A percentile compares a stretch with the other conserved stretches of the same genome.
Evolutionary conservation across 306 rosid genomes (phyloP).

Genomic region (Vicia villosa): DNA sequence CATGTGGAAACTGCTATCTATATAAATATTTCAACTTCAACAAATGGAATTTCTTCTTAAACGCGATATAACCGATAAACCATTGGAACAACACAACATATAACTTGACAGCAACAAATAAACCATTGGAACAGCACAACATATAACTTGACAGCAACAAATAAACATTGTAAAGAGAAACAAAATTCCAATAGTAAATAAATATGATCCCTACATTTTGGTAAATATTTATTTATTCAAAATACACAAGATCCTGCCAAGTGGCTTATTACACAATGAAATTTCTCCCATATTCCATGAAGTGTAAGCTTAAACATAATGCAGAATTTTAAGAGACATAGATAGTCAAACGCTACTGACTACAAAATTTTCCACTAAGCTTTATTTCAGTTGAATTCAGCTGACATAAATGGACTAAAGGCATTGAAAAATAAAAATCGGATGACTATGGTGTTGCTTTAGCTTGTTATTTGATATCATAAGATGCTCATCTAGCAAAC

Average conservation of each 20-base stretch:
- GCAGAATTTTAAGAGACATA: background rate
- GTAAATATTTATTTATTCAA: slow-evolving; percentile 13
- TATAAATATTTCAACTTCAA: background rate
- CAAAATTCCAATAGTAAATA: no score
- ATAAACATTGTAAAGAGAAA: no score
- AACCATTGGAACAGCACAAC: no score
- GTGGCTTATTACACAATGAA: slow-evolving; percentile 6
- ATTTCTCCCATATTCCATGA: background rate
- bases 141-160: no score
- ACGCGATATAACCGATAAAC: background rate
- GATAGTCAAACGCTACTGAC: slow-evolving; percentile 1
- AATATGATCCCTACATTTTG: slow-evolving; percentile 20
- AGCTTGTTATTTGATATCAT: no score
- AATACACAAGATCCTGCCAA: slow-evolving; percentile 9
- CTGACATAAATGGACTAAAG: slow-evolving; percentile 12
- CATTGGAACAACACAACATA: background rate
- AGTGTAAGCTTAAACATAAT: slow-evolving; percentile 1
- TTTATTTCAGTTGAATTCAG: slow-evolving; percentile 6
- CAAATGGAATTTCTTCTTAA: no score
- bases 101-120: slow-evolving; percentile 10
- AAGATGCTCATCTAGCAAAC: slow-evolving; percentile 11
- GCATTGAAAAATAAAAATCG: slow-evolving; percentile 15
- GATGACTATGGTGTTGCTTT: background rate
- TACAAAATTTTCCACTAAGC: slow-evolving; percentile 13
- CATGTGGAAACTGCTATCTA: background rate